Conservation (phyloP, 1,139 yeast genomes). For the Geotrichum citri-aurantii region DNA sequence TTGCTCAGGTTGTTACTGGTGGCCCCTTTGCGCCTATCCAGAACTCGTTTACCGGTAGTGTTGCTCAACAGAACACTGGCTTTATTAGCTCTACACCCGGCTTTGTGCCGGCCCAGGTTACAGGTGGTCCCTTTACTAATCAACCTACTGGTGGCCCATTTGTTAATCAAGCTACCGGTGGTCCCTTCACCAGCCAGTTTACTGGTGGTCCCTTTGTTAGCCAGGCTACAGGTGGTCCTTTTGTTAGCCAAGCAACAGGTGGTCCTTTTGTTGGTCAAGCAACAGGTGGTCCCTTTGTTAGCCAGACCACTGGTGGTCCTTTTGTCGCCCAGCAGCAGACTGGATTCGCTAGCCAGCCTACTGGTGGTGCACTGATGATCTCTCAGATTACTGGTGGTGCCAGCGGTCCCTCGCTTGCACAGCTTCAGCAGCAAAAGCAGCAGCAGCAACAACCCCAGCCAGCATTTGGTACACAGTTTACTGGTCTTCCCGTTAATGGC, state of each 20-base stretch:
- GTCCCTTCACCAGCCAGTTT: background rate
- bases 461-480: conserved; percentile 15
- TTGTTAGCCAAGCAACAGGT: conserved; percentile 2
- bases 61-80: conserved; percentile 6
- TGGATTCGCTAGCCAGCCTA: conserved; percentile 8
- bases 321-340: conserved; percentile 10
- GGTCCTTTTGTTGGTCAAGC: conserved; percentile 12
- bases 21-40: conserved; percentile 14
- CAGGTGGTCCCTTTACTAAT: conserved; percentile 1
- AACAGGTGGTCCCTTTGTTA: conserved; percentile 12
- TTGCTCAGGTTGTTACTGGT: conserved; percentile 28
- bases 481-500: background rate
- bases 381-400: conserved; percentile 16
- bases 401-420: conserved; percentile 13
- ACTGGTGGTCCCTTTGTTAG: conserved; percentile 8
- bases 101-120: background rate
- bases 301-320: conserved; percentile 13
- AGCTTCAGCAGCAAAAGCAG: conserved; percentile 16
- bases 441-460: conserved; percentile 13
- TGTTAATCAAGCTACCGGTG: conserved; percentile 9
- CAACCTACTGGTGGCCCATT: conserved; percentile 11
- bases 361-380: conserved; percentile 13
- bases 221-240: conserved; percentile 4
- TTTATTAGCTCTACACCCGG: conserved; percentile 8
- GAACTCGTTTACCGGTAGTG: conserved; percentile 11